Evolutionary conservation across 139 green algal genomes (phyloP).

Genomic region (Chlorella vulgaris): DNA sequence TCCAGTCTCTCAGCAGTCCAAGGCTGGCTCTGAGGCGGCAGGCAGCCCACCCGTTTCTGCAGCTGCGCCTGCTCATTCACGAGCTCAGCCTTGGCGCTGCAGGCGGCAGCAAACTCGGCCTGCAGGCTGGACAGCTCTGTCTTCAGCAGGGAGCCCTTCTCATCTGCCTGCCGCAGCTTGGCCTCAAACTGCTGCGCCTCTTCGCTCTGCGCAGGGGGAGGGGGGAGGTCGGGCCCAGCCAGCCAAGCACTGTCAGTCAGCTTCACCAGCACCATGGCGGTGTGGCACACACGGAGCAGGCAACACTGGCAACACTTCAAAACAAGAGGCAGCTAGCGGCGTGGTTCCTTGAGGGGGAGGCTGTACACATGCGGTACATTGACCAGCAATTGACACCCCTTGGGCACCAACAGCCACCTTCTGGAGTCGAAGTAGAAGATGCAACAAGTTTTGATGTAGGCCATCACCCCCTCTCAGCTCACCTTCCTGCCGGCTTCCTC

Average conservation of each 20-base stretch:
- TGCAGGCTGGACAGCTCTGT: conserved; percentile 25
- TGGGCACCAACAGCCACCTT: too few species aligned
- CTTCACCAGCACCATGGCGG: background rate
- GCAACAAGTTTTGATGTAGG: too few species aligned
- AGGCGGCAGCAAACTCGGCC: conserved; percentile 2
- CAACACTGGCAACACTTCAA: too few species aligned
- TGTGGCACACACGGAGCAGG: background rate
- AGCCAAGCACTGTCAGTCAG: background rate
- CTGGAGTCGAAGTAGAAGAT: too few species aligned
- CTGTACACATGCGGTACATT: too few species aligned
- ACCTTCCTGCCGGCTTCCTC: conserved; percentile 29
- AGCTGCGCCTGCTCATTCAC: conserved; percentile 4
- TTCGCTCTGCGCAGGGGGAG: background rate
- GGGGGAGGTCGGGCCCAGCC: background rate
- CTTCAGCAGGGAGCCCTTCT: background rate
- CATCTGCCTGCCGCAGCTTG: background rate
- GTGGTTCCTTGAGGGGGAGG: too few species aligned
- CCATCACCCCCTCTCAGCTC: too few species aligned
- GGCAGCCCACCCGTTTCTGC: conserved; percentile 16
- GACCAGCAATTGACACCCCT: too few species aligned
- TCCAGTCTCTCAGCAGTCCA: too few species aligned
- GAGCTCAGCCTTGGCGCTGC: conserved; percentile 1
- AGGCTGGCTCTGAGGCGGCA: background rate
- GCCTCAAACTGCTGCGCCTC: background rate
- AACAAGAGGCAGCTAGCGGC: background rate